Base-by-base conservation (phyloP, 2,329 filamentous ascomycete genomes). In the Colletotrichum noveboracense region DNA sequence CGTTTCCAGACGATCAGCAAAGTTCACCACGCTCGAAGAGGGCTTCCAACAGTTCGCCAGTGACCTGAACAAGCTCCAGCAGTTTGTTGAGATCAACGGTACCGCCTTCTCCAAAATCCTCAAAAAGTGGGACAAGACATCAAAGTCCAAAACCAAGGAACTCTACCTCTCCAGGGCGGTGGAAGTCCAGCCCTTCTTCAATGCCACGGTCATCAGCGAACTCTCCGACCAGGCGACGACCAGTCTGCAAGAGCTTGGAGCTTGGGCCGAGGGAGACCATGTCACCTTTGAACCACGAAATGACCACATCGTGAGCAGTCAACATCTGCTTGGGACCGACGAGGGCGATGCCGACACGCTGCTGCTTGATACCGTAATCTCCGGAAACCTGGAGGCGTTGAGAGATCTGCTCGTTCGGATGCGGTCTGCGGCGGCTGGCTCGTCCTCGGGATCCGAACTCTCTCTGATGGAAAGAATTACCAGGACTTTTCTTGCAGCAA, bases 101-200 rank as follows among this genome's bases (percentile, higher is more conserved):
- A 98, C 95, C 3, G 97, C 96, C 18, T 98, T 98, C 84, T 98
- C 96, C 32, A 99, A 99, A 85, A 99, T 99, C 75, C 88, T 99
- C 78, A 99, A 99, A 87, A 99, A 99, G 91, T 99, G 97, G 97
- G 97, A 99, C 87, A 99, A 99, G 91, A 98, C 96, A 2, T 98
- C 96, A 79, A 99, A 98, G 90, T 98, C 96, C 67, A 96, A 96
- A 84, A 98, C 97, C 75, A 99, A 99, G 85, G 97, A 98, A 86
- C 91, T 98, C 55, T 99, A 98, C 83, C 92, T 99, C 43, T 97
- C 97, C 12, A 91, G 97, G 76, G 97, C 97, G 10, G 96, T 99
- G 77, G 97, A 99, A 84, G 96, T 98, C 9, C 97, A 98, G 82
- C 97, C 97, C 8, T 98, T 97, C 85, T 99, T 98, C 90, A 98